Conservation (phyloP, 1,284 basidiomycete species). For the Thelephora terrestris region DNA sequence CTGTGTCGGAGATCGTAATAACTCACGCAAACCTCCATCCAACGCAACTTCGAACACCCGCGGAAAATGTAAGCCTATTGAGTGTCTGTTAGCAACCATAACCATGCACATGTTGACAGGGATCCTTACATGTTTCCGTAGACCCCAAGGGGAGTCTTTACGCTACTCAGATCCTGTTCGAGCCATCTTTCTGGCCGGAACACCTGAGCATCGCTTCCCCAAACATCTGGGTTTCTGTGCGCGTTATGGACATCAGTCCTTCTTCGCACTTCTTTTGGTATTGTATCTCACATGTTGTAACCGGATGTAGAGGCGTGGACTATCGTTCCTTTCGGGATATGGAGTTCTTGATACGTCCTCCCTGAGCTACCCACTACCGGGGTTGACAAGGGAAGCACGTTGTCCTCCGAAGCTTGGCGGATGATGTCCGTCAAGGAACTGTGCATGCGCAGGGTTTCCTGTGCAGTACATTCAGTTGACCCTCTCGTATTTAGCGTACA, state of each 20-base stretch:
- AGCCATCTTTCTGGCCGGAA: conserved; percentile 62
- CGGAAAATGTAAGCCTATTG: neutral
- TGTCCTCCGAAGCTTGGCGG: too few species aligned
- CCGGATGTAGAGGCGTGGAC: conserved; percentile 33
- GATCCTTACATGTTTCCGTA: too few species aligned
- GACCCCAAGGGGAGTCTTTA: neutral
- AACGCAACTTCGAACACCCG: too few species aligned
- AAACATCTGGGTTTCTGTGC: conserved; percentile 49
- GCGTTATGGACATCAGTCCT: conserved; percentile 35
- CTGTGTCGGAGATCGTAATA: too few species aligned
- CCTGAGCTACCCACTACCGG: conserved; percentile 22
- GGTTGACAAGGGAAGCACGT: conserved; percentile 7
- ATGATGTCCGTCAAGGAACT: too few species aligned
- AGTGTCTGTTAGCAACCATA: neutral
- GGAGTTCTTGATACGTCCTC: conserved; percentile 29
- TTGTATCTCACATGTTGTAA: conserved; percentile 24
- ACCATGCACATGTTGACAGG: neutral
- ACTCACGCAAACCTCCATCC: too few species aligned
- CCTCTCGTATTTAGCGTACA: neutral
- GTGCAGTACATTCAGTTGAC: too few species aligned
- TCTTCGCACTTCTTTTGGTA: too few species aligned
- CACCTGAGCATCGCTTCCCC: conserved; percentile 57
- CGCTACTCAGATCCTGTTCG: conserved; percentile 22
- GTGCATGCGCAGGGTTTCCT: too few species aligned
- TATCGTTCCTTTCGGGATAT: conserved; percentile 45